These are phyloP conservation scores for Aquilaria sinensis DNA, from an alignment of 345 rosid species.

Conservation along the genomic window DNA sequence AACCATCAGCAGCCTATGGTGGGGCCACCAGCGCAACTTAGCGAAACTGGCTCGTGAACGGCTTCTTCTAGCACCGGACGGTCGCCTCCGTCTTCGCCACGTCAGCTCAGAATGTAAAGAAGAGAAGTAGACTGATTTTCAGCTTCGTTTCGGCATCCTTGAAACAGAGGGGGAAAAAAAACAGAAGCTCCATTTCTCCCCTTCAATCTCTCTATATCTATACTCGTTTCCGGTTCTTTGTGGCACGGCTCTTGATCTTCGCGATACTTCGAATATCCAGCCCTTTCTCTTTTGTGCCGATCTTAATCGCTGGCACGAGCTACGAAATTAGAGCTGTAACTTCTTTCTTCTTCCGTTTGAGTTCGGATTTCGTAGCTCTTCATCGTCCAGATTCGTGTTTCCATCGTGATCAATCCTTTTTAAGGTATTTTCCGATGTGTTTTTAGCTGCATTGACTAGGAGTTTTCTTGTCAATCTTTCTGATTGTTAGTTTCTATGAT, in stretches of 20 bases:
- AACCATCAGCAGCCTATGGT: not conserved
- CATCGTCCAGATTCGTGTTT: conserved; percentile 8
- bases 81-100: conserved; percentile 28
- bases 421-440: not conserved
- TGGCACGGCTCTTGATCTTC: conserved; percentile 17
- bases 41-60: conserved; percentile 24
- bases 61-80: conserved; percentile 29
- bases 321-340: not conserved
- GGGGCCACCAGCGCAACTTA: conserved; percentile 4
- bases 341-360: conserved; percentile 3
- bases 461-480: conserved; percentile 6
- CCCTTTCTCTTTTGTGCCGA: not conserved
- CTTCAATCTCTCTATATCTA: conserved; percentile 13
- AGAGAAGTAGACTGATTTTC: conserved; percentile 13
- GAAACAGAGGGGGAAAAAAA: conserved; percentile 2
- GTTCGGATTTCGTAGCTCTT: not conserved
- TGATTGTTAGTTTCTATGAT: not conserved
- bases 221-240: conserved; percentile 19
- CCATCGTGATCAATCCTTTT: not conserved
- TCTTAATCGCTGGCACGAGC: not conserved
- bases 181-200: conserved; percentile 2
- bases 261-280: conserved; percentile 15
- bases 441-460: conserved; percentile 24
- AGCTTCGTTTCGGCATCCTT: conserved; percentile 32
- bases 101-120: conserved; percentile 18